phyloP scores from a whole-genome alignment of 2,329 filamentous ascomycete genomes.

The Thelonectria blattea region DNA sequence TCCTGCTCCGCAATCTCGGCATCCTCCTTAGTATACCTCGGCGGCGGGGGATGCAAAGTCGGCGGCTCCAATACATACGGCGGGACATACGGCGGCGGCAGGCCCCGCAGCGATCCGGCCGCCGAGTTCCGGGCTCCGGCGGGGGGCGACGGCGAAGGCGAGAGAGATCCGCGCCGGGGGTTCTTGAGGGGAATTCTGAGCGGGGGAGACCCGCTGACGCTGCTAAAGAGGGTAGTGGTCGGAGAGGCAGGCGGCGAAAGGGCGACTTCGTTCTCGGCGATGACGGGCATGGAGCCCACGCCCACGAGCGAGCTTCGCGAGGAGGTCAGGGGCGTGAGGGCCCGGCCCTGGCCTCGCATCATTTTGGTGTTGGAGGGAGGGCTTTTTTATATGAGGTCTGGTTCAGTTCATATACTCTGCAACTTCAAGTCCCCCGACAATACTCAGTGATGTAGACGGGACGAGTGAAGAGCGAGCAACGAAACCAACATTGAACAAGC shows the following conservation, averaged over 20 bases:
- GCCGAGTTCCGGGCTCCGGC: constrained; percentile 3
- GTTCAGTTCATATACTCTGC: not conserved
- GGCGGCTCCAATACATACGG: constrained; percentile 23
- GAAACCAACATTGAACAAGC: not conserved
- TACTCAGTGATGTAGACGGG: not conserved
- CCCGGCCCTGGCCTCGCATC: constrained; percentile 28
- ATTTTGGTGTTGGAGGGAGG: constrained; percentile 11
- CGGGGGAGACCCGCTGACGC: constrained; percentile 24
- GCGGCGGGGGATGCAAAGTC: constrained; percentile 26
- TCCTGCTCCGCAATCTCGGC: constrained; percentile 21
- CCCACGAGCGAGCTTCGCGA: constrained; percentile 36
- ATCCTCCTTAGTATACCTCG: constrained; percentile 30
- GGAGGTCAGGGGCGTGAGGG: constrained; percentile 26
- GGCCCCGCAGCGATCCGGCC: constrained; percentile 12
- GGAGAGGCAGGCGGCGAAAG: constrained; percentile 22
- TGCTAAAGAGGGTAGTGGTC: constrained; percentile 6
- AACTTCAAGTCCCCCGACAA: not conserved
- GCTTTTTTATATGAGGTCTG: too few relatives aligned
- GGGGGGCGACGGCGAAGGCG: not conserved
- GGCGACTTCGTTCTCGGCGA: constrained; percentile 45
- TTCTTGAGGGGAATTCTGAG: constrained; percentile 42
- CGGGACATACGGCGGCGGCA: constrained; percentile 37
- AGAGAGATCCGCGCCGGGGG: constrained; percentile 19
- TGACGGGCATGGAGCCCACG: constrained; percentile 45
- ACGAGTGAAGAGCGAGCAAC: not conserved